phyloP scores from a whole-genome alignment of 495 filamentous ascomycete species.

The Delitschia confertaspora region DNA sequence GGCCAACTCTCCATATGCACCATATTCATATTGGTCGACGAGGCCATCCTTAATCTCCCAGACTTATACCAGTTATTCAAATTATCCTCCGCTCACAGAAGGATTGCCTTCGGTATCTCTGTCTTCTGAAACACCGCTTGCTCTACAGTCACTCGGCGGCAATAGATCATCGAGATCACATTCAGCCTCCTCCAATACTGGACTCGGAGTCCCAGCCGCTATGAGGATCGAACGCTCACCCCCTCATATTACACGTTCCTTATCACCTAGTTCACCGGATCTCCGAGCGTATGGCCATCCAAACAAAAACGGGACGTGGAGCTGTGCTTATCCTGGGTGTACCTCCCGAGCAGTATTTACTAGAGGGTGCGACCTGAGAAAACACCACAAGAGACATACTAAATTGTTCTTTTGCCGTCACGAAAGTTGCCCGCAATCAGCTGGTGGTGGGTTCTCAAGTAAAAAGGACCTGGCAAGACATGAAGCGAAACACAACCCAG shows the following conservation, averaged over 20 bases:
- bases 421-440: conserved; percentile 50
- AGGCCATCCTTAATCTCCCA: conserved; percentile 9
- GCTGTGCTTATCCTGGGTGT: conserved; percentile 50
- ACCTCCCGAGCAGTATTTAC: conserved; percentile 48
- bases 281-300: conserved; percentile 32
- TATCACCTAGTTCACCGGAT: conserved; percentile 32
- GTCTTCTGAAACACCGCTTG: conserved; percentile 5
- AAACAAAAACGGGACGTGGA: conserved; percentile 43
- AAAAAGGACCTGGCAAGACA: conserved; percentile 56
- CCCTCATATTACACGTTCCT: conserved; percentile 19
- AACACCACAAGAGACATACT: conserved; percentile 55
- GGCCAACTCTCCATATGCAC: conserved; percentile 17
- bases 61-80: conserved; percentile 7
- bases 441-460: conserved; percentile 51
- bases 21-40: conserved; percentile 19
- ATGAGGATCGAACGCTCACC: conserved; percentile 4
- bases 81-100: conserved; percentile 20
- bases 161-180: conserved; percentile 19
- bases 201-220: conserved; percentile 11
- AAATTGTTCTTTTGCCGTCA: conserved; percentile 56
- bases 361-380: conserved; percentile 55
- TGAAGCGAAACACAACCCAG: conserved; percentile 56
- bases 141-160: conserved; percentile 2
- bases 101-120: conserved; percentile 5
- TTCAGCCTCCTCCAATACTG: conserved; percentile 16